phyloP scores from a whole-genome alignment of 2,329 filamentous ascomycete species.

The Fusarium brevicatenulatum region DNA sequence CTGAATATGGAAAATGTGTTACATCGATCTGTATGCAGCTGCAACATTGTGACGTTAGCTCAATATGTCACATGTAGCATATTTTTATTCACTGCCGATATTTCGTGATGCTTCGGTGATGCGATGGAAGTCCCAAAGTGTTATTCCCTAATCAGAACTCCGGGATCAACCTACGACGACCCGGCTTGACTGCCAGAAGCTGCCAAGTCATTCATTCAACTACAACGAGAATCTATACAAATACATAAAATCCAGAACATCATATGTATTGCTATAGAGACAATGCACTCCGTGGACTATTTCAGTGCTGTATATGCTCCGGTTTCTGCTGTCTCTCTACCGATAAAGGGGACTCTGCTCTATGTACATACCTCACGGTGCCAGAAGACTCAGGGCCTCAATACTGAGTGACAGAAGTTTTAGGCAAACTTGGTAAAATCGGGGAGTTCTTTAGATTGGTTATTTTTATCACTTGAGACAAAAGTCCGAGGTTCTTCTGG shows the following conservation, averaged over 20 bases:
- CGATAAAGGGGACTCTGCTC: too few species aligned
- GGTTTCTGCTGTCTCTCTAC: too few species aligned
- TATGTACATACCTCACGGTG: too few species aligned
- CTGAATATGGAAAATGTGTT: too few species aligned
- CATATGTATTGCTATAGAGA: fast-evolving
- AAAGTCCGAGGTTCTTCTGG: too few species aligned
- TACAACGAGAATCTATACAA: background rate
- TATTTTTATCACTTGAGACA: too few species aligned
- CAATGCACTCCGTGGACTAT: fast-evolving
- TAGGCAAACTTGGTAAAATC: too few species aligned
- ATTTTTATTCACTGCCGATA: background rate
- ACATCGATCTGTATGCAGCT: background rate
- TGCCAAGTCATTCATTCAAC: background rate
- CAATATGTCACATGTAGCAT: background rate
- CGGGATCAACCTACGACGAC: background rate
- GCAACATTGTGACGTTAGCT: background rate
- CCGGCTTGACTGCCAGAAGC: background rate
- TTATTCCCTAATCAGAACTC: background rate
- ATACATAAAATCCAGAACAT: background rate
- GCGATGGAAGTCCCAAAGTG: fast-evolving
- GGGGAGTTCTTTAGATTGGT: too few species aligned
- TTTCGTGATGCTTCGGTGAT: background rate
- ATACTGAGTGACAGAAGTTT: too few species aligned
- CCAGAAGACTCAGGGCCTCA: too few species aligned
- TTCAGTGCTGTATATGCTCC: fast-evolving